phyloP scores from a whole-genome alignment of 2,329 filamentous ascomycete species.

The Intubia oerlemansii region DNA sequence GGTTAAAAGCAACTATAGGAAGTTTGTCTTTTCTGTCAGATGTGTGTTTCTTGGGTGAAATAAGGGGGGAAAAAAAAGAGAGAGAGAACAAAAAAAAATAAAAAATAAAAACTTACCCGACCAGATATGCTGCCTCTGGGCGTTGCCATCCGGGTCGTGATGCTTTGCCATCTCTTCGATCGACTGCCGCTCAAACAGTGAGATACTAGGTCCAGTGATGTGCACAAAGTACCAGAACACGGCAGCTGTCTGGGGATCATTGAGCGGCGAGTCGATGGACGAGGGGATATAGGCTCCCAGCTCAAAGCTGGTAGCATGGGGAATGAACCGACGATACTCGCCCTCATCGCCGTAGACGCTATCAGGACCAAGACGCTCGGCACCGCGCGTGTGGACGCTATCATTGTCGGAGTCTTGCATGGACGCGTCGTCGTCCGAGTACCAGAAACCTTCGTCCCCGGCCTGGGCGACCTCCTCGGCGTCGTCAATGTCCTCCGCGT shows the following conservation, averaged over 20 bases:
- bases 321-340: too few relatives aligned
- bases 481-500: too few relatives aligned
- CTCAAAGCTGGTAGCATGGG: too few relatives aligned
- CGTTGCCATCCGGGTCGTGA: too few relatives aligned
- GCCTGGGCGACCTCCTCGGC: too few relatives aligned
- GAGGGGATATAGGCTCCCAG: conserved; percentile 49
- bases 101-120: conserved; percentile 27
- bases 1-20: conserved; percentile 60
- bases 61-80: not conserved
- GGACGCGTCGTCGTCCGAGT: conserved; percentile 38
- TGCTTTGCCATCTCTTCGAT: too few relatives aligned
- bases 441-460: conserved; percentile 25
- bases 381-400: too few relatives aligned
- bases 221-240: conserved; percentile 87
- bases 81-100: conserved; percentile 1
- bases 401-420: too few relatives aligned
- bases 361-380: too few relatives aligned
- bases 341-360: too few relatives aligned
- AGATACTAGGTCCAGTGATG: conserved; percentile 68
- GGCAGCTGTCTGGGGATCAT: conserved; percentile 56
- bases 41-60: conserved; percentile 9
- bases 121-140: conserved; percentile 44
- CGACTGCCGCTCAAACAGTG: conserved; percentile 65
- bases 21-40: conserved; percentile 46
- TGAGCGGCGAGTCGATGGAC: conserved; percentile 47